phyloP scores from a whole-genome alignment of 768 basidiomycete genomes.

The Suillus cothurnatus region DNA sequence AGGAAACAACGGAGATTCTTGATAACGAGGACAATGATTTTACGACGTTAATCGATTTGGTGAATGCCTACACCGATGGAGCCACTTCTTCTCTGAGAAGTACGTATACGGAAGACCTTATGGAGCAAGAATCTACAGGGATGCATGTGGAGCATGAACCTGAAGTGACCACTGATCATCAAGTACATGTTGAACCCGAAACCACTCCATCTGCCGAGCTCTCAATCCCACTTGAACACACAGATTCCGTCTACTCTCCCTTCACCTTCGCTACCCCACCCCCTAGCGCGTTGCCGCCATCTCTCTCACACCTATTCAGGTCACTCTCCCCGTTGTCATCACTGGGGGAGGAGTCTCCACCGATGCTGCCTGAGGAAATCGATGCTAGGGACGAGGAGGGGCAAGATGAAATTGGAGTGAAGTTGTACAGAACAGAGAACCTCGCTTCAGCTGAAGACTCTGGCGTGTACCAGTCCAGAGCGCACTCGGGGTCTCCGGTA shows the following conservation, averaged over 20 bases:
- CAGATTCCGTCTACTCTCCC: not conserved
- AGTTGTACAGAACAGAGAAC: not conserved
- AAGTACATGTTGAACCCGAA: not conserved
- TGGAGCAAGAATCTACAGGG: not conserved
- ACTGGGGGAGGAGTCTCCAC: not conserved
- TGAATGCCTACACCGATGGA: not conserved
- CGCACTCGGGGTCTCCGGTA: not conserved
- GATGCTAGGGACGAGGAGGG: not conserved
- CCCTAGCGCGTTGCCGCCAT: not conserved
- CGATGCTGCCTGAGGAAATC: not conserved
- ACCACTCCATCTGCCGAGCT: not conserved
- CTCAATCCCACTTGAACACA: not conserved
- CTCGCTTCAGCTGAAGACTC: not conserved
- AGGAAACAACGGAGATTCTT: not conserved
- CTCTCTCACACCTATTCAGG: not conserved
- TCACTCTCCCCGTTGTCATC: slow-evolving; percentile 2
- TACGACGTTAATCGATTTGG: not conserved
- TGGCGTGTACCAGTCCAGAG: not conserved
- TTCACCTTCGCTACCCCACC: not conserved
- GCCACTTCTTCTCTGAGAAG: not conserved
- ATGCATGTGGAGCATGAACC: not conserved
- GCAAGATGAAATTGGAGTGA: not conserved
- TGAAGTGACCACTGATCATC: not conserved
- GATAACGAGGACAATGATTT: not conserved
- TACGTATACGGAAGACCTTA: not conserved